phyloP scores from a whole-genome alignment of 2,329 filamentous ascomycete genomes.

The Diaporthe sp. region DNA sequence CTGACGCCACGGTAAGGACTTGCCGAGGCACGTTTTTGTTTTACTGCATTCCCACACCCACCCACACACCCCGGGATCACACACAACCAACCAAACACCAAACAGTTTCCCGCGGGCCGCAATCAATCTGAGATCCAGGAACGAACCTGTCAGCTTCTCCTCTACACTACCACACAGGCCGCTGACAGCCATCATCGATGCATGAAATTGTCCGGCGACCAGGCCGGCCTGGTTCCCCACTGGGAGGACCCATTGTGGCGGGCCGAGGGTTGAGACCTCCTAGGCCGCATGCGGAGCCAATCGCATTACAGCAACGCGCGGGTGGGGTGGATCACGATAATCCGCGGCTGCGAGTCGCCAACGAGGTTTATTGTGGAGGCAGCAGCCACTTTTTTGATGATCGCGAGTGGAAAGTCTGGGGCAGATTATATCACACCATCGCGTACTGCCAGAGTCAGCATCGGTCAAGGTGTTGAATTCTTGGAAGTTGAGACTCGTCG shows the following conservation, averaged over 20 bases:
- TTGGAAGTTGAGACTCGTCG: background rate
- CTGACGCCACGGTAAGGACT: conserved; percentile 7
- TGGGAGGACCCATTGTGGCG: conserved; percentile 28
- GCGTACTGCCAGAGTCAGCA: background rate
- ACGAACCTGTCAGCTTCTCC: conserved; percentile 8
- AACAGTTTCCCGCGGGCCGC: conserved; percentile 19
- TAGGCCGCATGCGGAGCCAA: conserved; percentile 29
- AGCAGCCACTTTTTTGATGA: background rate
- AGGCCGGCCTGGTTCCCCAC: background rate
- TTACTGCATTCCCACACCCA: background rate
- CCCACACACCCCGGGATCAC: background rate
- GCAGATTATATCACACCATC: conserved; percentile 17
- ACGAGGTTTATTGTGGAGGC: conserved; percentile 11
- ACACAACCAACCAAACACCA: background rate
- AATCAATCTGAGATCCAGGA: conserved; percentile 29
- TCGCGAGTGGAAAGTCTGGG: background rate
- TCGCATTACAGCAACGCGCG: conserved; percentile 23
- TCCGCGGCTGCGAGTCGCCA: conserved; percentile 4
- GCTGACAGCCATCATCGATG: conserved; percentile 20
- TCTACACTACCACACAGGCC: background rate
- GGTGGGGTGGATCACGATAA: background rate
- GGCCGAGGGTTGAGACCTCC: conserved; percentile 25
- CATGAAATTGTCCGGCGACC: conserved; percentile 31
- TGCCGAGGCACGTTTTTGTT: conserved; percentile 4
- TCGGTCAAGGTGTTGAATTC: background rate